phyloP scores from a whole-genome alignment of 768 basidiomycete species.

The Pisolithus tinctorius region DNA sequence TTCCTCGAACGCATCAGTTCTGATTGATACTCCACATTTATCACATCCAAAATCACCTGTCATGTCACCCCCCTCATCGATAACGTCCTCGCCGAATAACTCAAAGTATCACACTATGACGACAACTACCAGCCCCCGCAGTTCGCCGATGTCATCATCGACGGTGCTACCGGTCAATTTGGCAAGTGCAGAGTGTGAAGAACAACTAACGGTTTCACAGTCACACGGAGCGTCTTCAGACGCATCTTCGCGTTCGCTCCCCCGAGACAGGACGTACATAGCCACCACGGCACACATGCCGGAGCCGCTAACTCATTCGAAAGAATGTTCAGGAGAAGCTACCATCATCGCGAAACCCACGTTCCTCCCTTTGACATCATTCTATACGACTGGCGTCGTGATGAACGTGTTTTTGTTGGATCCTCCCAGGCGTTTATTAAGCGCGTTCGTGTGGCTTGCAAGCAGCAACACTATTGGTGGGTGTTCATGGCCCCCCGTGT shows the following conservation, averaged over 20 bases:
- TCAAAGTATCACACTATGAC: slow-evolving; percentile 11
- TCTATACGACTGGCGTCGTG: slow-evolving; percentile 59
- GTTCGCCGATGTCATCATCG: slow-evolving; percentile 18
- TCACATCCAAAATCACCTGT: slow-evolving; percentile 21
- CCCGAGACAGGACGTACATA: not conserved
- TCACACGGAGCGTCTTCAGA: not conserved
- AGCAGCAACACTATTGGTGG: slow-evolving; percentile 30
- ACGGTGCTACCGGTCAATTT: slow-evolving; percentile 15
- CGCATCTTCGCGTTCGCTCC: not conserved
- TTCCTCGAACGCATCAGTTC: slow-evolving; percentile 6
- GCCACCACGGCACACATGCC: not conserved
- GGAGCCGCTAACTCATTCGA: not conserved
- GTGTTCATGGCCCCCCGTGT: not conserved
- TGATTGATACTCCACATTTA: slow-evolving; percentile 8
- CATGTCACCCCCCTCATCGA: slow-evolving; percentile 23
- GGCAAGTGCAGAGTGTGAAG: slow-evolving; percentile 12
- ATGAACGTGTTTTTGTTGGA: slow-evolving; percentile 77
- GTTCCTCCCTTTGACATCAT: slow-evolving; percentile 56
- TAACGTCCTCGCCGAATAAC: slow-evolving; percentile 20
- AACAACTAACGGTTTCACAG: slow-evolving; percentile 5
- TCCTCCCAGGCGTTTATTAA: slow-evolving; percentile 50
- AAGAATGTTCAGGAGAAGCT: slow-evolving; percentile 8
- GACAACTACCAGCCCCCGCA: slow-evolving; percentile 2
- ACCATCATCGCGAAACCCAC: slow-evolving; percentile 29
- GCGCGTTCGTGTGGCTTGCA: slow-evolving; percentile 66